Base-by-base conservation (phyloP, 1,284 basidiomycete species). In the Moniliella sp. region DNA sequence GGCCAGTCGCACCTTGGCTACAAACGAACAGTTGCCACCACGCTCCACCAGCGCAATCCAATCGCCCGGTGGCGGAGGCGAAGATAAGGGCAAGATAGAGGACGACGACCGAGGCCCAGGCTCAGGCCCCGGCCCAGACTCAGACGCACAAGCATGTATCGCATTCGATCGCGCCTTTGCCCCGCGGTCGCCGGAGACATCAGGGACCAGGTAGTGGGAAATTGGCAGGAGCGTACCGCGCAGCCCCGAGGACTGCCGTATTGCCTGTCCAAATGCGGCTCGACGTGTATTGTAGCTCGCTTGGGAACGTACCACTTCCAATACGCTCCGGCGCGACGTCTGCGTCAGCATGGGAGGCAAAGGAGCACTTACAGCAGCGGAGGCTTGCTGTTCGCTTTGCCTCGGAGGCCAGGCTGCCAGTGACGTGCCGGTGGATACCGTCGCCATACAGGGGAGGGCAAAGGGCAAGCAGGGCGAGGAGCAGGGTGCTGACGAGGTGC, bases 1-100 rank as follows among this genome's bases (percentile, higher is more conserved):
- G 1, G 51, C 50, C 1, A 48, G 41, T 14, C 56, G 45, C 3
- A 57, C 50, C 31, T 59, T 59, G 28, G 45, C 39, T 13, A 43
- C 50, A 14, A 59, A 59, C 4, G 49, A 35, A 19, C 56, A 59
- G n/a, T 39, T 38, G 9, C 50, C 50, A n/a, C n/a, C n/a, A 8
- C 56, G 45, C 36, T 57, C 50, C 0, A 57, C 45, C 0, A 59
- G 34, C 1, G 56, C 56, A 17, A 59, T 50, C 54, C 54, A 59
- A 33, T 57, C 36, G 10, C 37, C 23, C 0, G 50, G 49, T 11
- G 56, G 56, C 19, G 31, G 26, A 27, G 12, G 26, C 2, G 10
- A 10, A 7, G 10, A 13, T 27, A 27, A n/a, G n/a, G n/a, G 19
- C 19, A n/a, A n/a, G 21, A 7, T 32, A 8, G 19, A 18, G 7